Evolutionary conservation across 2,329 filamentous ascomycete genomes (phyloP).

Genomic region (Penicillium sp.): DNA sequence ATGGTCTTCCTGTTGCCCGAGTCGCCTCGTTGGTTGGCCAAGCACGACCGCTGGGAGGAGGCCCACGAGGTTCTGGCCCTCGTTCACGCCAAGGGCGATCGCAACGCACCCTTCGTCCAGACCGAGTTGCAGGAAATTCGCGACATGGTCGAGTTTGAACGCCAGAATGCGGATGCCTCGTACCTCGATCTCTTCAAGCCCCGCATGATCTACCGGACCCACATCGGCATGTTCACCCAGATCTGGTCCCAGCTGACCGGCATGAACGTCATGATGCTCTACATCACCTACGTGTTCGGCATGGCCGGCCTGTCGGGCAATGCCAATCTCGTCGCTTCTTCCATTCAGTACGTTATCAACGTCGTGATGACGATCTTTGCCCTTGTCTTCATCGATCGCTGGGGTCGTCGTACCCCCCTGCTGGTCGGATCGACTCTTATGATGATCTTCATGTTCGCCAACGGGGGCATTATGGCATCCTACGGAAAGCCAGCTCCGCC

Average conservation of each 20-base stretch:
- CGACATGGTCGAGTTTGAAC: slow-evolving; percentile 71
- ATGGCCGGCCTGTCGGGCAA: slow-evolving; percentile 66
- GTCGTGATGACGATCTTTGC: slow-evolving; percentile 75
- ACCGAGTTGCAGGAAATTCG: slow-evolving; percentile 72
- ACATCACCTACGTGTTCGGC: slow-evolving; percentile 63
- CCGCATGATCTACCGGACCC: slow-evolving; percentile 68
- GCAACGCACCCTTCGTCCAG: slow-evolving; percentile 62
- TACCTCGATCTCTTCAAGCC: slow-evolving; percentile 72
- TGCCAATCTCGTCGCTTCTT: slow-evolving; percentile 63
- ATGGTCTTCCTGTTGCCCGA: slow-evolving; percentile 55
- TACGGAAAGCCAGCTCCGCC: slow-evolving; percentile 41
- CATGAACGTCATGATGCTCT: slow-evolving; percentile 75
- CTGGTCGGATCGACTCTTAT: slow-evolving; percentile 65
- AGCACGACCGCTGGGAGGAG: slow-evolving; percentile 60
- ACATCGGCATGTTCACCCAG: slow-evolving; percentile 70
- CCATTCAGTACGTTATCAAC: slow-evolving; percentile 76
- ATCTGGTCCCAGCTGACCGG: slow-evolving; percentile 75
- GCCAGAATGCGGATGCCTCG: slow-evolving; percentile 64
- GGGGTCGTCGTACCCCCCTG: slow-evolving; percentile 69
- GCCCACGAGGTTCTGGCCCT: slow-evolving; percentile 50
- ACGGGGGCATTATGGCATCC: slow-evolving; percentile 42
- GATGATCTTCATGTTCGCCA: slow-evolving; percentile 47
- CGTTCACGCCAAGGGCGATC: slow-evolving; percentile 65
- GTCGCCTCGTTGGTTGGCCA: slow-evolving; percentile 63
- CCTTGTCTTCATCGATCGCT: slow-evolving; percentile 71